phyloP scores from a whole-genome alignment of 306 rosid genomes.

The Begonia loranthoides region DNA sequence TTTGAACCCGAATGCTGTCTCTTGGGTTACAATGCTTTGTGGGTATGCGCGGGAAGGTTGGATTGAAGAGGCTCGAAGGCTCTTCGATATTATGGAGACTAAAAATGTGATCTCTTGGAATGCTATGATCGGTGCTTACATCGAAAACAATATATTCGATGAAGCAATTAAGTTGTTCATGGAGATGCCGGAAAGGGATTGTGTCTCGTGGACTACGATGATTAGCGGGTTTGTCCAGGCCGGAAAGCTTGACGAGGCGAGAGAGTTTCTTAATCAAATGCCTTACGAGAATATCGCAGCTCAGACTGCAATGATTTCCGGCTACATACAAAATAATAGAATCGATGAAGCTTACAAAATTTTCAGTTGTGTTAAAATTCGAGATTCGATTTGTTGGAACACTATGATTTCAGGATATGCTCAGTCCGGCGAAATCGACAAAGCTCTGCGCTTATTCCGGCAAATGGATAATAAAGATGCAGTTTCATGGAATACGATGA shows the following conservation, averaged over 20 bases:
- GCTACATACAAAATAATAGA: conserved; percentile 41
- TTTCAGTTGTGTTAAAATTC: conserved; percentile 28
- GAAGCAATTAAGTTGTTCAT: conserved; percentile 45
- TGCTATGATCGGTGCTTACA: conserved; percentile 76
- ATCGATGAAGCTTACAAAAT: conserved; percentile 54
- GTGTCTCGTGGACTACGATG: conserved; percentile 78
- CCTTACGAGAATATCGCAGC: conserved; percentile 61
- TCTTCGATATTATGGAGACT: conserved; percentile 49
- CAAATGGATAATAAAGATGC: conserved; percentile 49
- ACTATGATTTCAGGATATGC: conserved; percentile 65
- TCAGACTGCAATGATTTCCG: conserved; percentile 66
- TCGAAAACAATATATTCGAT: conserved; percentile 40
- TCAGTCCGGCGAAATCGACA: conserved; percentile 53
- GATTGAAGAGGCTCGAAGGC: conserved; percentile 38
- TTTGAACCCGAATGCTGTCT: conserved; percentile 41
- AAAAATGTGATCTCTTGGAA: conserved; percentile 81
- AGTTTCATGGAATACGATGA: conserved; percentile 75
- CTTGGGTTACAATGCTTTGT: conserved; percentile 59
- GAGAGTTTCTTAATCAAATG: conserved; percentile 38
- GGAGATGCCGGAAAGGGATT: conserved; percentile 51
- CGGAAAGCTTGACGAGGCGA: conserved; percentile 61
- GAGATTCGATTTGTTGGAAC: conserved; percentile 70
- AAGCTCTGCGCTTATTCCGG: conserved; percentile 42
- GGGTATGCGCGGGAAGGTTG: conserved; percentile 55
- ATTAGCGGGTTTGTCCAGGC: conserved; percentile 49